Evolutionary conservation across 2,329 filamentous ascomycete species (phyloP), one percentile per base, ranked within the genome.

Genomic region (Drechmeria coniospora): DNA sequence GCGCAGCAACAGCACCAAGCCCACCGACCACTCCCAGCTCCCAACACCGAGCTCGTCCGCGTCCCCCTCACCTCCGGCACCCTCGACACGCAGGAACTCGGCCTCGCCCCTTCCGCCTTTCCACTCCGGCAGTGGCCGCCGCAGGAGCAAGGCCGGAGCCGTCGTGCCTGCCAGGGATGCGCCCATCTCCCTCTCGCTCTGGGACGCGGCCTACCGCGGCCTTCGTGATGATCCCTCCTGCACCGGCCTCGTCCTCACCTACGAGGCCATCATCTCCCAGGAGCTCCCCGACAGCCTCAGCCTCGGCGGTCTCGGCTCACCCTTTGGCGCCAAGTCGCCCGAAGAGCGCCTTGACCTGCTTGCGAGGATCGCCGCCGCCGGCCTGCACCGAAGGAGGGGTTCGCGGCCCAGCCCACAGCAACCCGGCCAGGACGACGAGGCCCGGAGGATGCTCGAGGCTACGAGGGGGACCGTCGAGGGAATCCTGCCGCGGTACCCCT

Each of bases 231-330:
- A 45, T 8, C 35, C 40, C 9, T 36, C 38, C 17, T 46, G 46
- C 9, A 30, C 42, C 6, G 44, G 41, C 6, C 43, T 55, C 8
- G 50, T 53, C 3, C 32, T 46, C 8, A 45, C 50, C 3, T 54
- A 54, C 34, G 51, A 55, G 32, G 42, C 37, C 28, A 54, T 55
- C 25, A 38, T 55, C 24, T 40, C 46, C 3, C 46, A 54, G 20
- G 46, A 49, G 27, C 35, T 55, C 9, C 49, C 51, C 9, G 45
- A 50, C 24, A 30, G 39, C 14, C 32, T 50, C 15, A 51, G 50
- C 28, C 34, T 39, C n/a, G 36, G 35, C 8, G 41, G 44, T 11
- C 35, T 46, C n/a, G 43, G 44, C 32, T 44, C 38, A 13, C 34
- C 34, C 3, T 41, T 41, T 11, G 39, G 37, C 9, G 30, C 36